Conservation (phyloP, 768 basidiomycete species). For the Mycena pura region DNA sequence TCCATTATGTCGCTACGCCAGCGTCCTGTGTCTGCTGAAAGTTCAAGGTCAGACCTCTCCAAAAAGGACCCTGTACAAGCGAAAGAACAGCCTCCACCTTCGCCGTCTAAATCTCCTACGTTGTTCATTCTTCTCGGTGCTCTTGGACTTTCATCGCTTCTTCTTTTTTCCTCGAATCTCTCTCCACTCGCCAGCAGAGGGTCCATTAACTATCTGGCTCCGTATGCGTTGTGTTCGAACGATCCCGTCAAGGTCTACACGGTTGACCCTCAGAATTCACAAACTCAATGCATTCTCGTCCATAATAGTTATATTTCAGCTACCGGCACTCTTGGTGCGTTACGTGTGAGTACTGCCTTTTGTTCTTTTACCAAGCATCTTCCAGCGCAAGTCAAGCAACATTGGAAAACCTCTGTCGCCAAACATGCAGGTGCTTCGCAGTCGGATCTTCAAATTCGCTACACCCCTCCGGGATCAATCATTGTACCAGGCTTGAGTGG, state of each 20-base stretch:
- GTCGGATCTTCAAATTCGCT: conserved; percentile 46
- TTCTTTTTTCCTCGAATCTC: conserved; percentile 6
- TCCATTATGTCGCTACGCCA: conserved; percentile 18
- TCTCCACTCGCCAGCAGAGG: not conserved
- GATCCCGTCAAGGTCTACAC: conserved; percentile 64
- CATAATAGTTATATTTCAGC: conserved; percentile 56
- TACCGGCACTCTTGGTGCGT: conserved; percentile 63
- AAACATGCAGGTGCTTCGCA: conserved; percentile 15
- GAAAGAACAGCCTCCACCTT: not conserved
- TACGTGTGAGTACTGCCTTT: not conserved
- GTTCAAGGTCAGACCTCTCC: not conserved
- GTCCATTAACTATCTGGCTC: not conserved
- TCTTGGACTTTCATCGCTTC: conserved; percentile 18
- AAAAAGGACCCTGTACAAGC: conserved; percentile 2
- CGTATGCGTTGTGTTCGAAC: conserved; percentile 70
- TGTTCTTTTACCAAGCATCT: conserved; percentile 5
- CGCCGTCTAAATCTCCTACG: conserved; percentile 1
- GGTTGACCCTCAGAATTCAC: conserved; percentile 60
- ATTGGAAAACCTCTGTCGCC: conserved; percentile 38
- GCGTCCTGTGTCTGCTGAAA: conserved; percentile 21
- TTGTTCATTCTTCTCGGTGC: conserved; percentile 17
- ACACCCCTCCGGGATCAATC: conserved; percentile 61
- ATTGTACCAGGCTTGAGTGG: conserved; percentile 78
- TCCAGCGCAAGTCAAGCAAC: conserved; percentile 49
- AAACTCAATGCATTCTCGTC: conserved; percentile 70